phyloP scores from a whole-genome alignment of 352 stramenopile species.

The Elongisporangium senticosum region DNA sequence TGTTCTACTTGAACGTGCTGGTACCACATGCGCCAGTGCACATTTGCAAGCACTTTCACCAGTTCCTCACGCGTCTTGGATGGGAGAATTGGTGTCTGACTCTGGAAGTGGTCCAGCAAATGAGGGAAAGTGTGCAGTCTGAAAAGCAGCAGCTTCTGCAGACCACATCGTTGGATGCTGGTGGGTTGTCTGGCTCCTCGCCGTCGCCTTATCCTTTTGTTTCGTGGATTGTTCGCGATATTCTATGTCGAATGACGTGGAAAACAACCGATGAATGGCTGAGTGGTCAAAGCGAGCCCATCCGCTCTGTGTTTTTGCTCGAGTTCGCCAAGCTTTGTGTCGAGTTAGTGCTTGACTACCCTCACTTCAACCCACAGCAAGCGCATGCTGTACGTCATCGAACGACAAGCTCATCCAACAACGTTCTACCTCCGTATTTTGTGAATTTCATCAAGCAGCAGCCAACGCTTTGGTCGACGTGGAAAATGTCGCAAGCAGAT shows the following conservation, averaged over 20 bases:
- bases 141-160: slow-evolving; percentile 54
- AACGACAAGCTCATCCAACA: slow-evolving; percentile 37
- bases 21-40: slow-evolving; percentile 68
- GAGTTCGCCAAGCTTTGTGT: slow-evolving; percentile 74
- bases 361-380: slow-evolving; percentile 54
- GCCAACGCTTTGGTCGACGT: slow-evolving; percentile 58
- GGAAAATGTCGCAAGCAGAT: slow-evolving; percentile 57
- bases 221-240: slow-evolving; percentile 79
- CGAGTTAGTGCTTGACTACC: slow-evolving; percentile 69
- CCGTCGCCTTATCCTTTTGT: slow-evolving; percentile 74
- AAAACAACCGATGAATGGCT: slow-evolving; percentile 73
- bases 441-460: slow-evolving; percentile 87
- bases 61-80: slow-evolving; percentile 71
- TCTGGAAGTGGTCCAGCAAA: slow-evolving; percentile 78
- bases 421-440: slow-evolving; percentile 77
- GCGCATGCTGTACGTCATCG: slow-evolving; percentile 22
- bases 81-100: slow-evolving; percentile 85
- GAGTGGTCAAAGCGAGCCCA: slow-evolving; percentile 34
- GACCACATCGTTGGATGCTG: slow-evolving; percentile 14
- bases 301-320: slow-evolving; percentile 62
- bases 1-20: slow-evolving; percentile 68
- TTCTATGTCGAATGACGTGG: slow-evolving; percentile 77
- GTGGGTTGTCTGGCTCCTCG: slow-evolving; percentile 19
- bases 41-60: slow-evolving; percentile 77
- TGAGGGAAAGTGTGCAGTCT: slow-evolving; percentile 63